Evolutionary conservation across 2,329 filamentous ascomycete species (phyloP), one percentile per base, ranked within the genome.

Genomic region (Colletotrichum destructivum): DNA sequence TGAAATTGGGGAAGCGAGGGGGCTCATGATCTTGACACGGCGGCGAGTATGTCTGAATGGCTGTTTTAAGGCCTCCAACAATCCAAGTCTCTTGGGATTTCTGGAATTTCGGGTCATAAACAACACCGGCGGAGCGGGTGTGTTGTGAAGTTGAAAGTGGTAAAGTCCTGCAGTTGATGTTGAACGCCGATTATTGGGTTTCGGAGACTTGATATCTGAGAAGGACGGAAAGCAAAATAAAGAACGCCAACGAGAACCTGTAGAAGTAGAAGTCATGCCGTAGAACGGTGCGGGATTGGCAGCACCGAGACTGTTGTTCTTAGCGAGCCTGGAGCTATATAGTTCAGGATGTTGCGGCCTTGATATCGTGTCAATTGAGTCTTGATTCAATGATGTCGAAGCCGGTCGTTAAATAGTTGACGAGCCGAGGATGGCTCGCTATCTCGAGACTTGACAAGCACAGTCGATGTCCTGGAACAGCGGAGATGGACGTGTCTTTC

Each of bases 391-490:
- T 18, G 8, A 15, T 3, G n/a, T 42, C 21, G 38, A 21, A 23
- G 38, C n/a, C 13, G 35, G n/a, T 11, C 13, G 23, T 18, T 57
- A 57, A 57, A 8, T 57, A 42, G 54, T 16, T 18, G 35, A 38
- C 13, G 55, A 42, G n/a, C 8, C 11, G 38, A 57, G 12, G 8
- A 18, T 18, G 35, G 13, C 7, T 23, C 40, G 55, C 38, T 18
- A 8, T 38, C 16, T 18, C 35, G 38, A n/a, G 3, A 16, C 13
- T 40, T 26, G 35, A 8, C 12, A 23, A 16, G n/a, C n/a, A 57
- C 21, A 4, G 26, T 51, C 60, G 12, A 38, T 59, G 52, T 69
- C 31, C 8, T 3, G 4, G 59, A 44, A 65, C 61, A 69, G 31
- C 18, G 35, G 1, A 5, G 26, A 26, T 1, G 15, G 11, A 13